Conservation (phyloP, 2,329 filamentous ascomycete species). For the Fusarium protoensiforme region DNA sequence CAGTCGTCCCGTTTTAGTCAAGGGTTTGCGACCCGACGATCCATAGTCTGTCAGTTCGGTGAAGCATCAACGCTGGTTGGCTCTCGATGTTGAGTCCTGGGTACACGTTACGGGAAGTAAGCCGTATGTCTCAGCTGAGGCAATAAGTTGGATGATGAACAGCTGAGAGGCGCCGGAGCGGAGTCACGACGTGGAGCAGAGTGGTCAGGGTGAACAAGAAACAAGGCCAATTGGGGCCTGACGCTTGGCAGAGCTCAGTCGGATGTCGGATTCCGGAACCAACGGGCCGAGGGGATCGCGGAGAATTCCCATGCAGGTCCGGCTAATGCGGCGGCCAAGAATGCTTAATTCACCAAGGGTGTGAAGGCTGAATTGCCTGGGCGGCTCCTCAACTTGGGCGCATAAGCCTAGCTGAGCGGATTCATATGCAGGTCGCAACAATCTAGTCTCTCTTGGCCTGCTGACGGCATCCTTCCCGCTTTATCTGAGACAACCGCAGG, state of each 20-base stretch:
- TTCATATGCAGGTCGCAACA: background rate
- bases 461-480: background rate
- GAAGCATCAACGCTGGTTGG: background rate
- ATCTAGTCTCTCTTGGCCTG: background rate
- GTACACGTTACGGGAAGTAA: background rate
- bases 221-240: background rate
- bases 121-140: background rate
- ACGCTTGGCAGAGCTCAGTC: background rate
- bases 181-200: background rate
- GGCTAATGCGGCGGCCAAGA: background rate
- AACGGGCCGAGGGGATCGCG: background rate
- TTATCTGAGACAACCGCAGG: background rate
- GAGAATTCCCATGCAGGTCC: background rate
- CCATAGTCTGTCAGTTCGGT: background rate
- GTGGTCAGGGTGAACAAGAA: background rate
- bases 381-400: background rate
- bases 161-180: background rate
- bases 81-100: background rate
- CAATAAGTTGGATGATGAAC: background rate
- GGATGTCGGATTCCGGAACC: background rate
- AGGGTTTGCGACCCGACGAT: background rate
- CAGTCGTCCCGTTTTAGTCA: background rate
- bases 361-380: background rate
- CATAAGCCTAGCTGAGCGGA: background rate
- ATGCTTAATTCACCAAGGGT: no score